Conservation (phyloP, 352 stramenopile species). For the Salisapilia sapeloensis region DNA sequence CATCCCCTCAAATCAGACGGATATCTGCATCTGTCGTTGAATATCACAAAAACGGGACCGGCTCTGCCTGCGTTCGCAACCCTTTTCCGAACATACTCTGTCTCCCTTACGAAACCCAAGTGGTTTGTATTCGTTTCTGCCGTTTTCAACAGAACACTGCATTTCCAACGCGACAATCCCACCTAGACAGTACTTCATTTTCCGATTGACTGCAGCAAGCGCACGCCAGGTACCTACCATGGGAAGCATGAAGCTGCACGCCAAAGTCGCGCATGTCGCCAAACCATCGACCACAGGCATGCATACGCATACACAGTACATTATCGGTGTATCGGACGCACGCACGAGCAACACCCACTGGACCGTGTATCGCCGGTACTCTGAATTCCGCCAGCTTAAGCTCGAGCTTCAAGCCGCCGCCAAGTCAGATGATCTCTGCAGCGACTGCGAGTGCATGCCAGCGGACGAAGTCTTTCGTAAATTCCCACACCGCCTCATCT, state of each 20-base stretch:
- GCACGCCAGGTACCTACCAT: too few species aligned
- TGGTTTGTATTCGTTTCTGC: not conserved
- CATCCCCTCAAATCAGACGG: too few species aligned
- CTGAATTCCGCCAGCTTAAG: conserved; percentile 65
- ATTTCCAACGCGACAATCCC: too few species aligned
- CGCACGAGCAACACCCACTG: conserved; percentile 48
- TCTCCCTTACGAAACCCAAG: too few species aligned
- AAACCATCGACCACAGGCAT: conserved; percentile 32
- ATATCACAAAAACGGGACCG: too few species aligned
- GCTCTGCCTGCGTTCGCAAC: too few species aligned
- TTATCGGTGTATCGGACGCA: conserved; percentile 73
- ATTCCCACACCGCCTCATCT: conserved; percentile 58
- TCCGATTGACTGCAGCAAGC: too few species aligned
- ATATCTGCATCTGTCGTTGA: too few species aligned
- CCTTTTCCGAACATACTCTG: too few species aligned
- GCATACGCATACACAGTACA: conserved; percentile 68
- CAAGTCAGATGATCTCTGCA: conserved; percentile 53
- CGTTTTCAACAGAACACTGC: conserved; percentile 1
- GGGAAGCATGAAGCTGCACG: too few species aligned
- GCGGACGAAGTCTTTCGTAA: conserved; percentile 70
- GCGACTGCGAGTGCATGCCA: conserved; percentile 56
- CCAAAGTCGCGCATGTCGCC: conserved; percentile 59
- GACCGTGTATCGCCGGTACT: conserved; percentile 75
- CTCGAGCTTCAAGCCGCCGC: conserved; percentile 38
- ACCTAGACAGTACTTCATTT: too few species aligned